phyloP scores from a whole-genome alignment of 257 asterid species.

The Eucommia ulmoides region DNA sequence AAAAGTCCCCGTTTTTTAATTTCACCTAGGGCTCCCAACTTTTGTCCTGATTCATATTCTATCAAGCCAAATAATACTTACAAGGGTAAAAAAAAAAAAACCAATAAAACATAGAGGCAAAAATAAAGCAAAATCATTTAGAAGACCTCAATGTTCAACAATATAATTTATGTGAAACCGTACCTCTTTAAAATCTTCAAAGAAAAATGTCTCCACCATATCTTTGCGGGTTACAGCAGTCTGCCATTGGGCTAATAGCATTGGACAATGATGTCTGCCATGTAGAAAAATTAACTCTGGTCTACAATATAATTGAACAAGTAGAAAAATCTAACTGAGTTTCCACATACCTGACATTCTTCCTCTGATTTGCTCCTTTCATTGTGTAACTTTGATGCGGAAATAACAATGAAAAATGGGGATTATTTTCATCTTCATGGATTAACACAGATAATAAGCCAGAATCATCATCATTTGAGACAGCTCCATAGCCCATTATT shows the following conservation, averaged over 20 bases:
- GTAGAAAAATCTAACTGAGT: neutral
- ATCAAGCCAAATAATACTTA: too few species aligned
- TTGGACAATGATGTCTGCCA: slow-evolving; percentile 55
- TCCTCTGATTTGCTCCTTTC: slow-evolving; percentile 56
- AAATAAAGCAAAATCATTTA: neutral
- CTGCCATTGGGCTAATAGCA: slow-evolving; percentile 87
- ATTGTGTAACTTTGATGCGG: slow-evolving; percentile 75
- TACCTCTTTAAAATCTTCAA: slow-evolving; percentile 58
- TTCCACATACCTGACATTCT: slow-evolving; percentile 43
- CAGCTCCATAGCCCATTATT: slow-evolving; percentile 68
- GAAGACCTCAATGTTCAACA: too few species aligned
- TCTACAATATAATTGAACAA: neutral
- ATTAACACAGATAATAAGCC: slow-evolving; percentile 21
- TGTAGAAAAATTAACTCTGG: slow-evolving; percentile 10
- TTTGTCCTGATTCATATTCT: too few species aligned
- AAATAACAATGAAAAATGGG: slow-evolving; percentile 29
- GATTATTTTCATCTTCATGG: slow-evolving; percentile 14
- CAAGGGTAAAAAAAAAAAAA: too few species aligned
- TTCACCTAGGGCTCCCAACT: too few species aligned
- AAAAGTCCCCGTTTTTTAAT: too few species aligned
- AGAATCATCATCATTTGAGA: slow-evolving; percentile 22
- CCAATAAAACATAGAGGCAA: too few species aligned
- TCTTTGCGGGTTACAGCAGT: slow-evolving; percentile 81
- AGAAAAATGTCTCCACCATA: slow-evolving; percentile 44
- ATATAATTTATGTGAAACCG: neutral